These are phyloP conservation scores for Phialemoniopsis sp. DNA, from an alignment of 2,329 filamentous ascomycete genomes.

Conservation along the genomic window DNA sequence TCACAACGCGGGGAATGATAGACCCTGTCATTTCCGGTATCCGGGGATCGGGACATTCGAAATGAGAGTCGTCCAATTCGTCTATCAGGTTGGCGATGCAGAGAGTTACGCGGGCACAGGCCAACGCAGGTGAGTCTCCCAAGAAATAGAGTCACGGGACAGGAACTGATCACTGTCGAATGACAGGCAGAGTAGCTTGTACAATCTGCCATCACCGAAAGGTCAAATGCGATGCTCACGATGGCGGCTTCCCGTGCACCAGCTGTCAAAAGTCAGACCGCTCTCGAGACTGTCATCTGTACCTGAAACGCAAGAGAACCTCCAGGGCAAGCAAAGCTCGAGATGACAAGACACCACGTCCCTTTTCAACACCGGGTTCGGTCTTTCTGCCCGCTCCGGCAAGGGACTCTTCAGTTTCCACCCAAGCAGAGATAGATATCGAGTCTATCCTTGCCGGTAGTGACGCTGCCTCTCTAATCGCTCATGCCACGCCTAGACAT, in stretches of 20 bases:
- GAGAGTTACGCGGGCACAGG: neutral
- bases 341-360: neutral
- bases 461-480: no score
- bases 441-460: no score
- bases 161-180: neutral
- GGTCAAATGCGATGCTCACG: constrained; percentile 6
- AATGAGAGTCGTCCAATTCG: no score
- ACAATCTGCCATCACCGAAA: constrained; percentile 4
- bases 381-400: neutral
- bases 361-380: neutral
- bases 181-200: neutral
- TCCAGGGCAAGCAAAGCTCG: neutral
- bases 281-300: neutral
- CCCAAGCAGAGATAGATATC: neutral
- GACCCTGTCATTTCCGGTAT: no score
- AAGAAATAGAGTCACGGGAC: no score
- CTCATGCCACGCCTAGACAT: no score
- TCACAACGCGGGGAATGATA: no score
- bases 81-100: neutral
- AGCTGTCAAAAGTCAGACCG: constrained; percentile 1
- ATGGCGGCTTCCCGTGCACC: constrained; percentile 4
- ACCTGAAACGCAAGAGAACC: constrained; percentile 3
- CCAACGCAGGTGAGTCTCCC: neutral
- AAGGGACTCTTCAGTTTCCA: neutral
- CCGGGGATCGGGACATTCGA: no score